Evolutionary conservation across 129 eudicot species (phyloP), one percentile per base, ranked within the genome.

Genomic region (Tagetes erecta): DNA sequence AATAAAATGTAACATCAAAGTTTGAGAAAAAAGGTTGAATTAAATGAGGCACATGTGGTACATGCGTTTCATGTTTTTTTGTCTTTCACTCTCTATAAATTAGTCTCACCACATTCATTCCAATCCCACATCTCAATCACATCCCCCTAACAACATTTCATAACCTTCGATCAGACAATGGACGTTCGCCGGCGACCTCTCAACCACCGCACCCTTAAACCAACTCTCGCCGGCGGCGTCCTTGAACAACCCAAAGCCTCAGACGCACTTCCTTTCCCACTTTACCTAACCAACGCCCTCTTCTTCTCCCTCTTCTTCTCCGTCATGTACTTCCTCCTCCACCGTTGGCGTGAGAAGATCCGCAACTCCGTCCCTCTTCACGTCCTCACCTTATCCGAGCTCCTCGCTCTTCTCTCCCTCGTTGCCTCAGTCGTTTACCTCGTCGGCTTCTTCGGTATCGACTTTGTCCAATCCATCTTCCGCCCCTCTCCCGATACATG

Each of bases 281-380:
- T 87, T 31, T 83, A 85, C 71, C 78, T 90, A 5, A 84, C 88
- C 5, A 90, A 90, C 52, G 88, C 81, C 39, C 36, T 90, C 34
- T 87, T 87, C 80, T 81, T 90, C 74, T 76, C 86, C 12, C 67
- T 90, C 38, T 90, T 90, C 70, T 90, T 87, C 87, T 83, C 92
- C 63, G 96, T 85, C 46, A 80, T 81, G 78, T 87, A 87, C 62
- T 90, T 83, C 57, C 92, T 90, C 38, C 88, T 90, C n/a, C 84
- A 55, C 20, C 86, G 92, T 4, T 90, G 96, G 96, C 82, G 96
- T 1, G 92, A 90, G 45, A 90, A 87, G 83, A 90, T 90, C 88
- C 90, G 96, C 3, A 83, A 81, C 80, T 74, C 83, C 7, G 85
- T 77, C 2, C 96, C 96, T 1, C 85, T 90, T 27, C 92, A 90